Evolutionary conservation across 2,329 filamentous ascomycete species (phyloP).

Genomic region (Talaromyces sp.): DNA sequence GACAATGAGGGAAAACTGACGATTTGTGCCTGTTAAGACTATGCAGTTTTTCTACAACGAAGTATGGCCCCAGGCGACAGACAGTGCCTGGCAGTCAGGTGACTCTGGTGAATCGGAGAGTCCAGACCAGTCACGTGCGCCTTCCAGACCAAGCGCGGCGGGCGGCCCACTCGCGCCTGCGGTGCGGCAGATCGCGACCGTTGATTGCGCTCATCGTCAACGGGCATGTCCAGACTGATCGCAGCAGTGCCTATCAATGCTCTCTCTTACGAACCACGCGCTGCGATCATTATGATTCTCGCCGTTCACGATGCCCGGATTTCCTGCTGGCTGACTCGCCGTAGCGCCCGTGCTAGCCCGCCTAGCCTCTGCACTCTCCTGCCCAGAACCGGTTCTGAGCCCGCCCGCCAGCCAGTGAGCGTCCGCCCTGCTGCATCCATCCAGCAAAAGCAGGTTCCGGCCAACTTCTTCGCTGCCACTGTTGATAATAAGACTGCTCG

Average conservation of each 20-base stretch:
- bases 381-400: conserved; percentile 10
- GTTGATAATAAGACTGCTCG: background rate
- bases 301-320: background rate
- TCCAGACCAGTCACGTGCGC: background rate
- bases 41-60: too few species aligned
- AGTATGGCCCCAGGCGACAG: too few species aligned
- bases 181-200: too few species aligned
- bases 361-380: conserved; percentile 2
- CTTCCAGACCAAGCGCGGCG: too few species aligned
- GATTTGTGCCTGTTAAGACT: background rate
- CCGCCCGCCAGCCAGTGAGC: conserved; percentile 8
- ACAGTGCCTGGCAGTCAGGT: too few species aligned
- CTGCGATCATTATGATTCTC: too few species aligned
- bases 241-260: background rate
- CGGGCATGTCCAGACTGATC: background rate
- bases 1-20: background rate
- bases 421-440: background rate
- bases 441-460: background rate
- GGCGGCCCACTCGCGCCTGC: too few species aligned
- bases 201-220: background rate
- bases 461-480: background rate
- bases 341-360: conserved; percentile 2
- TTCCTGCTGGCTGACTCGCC: background rate
- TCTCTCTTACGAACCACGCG: background rate
- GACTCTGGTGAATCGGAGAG: too few species aligned